Evolutionary conservation across 2,329 filamentous ascomycete genomes (phyloP).

Genomic region (Byssoonygena ceratinophila): DNA sequence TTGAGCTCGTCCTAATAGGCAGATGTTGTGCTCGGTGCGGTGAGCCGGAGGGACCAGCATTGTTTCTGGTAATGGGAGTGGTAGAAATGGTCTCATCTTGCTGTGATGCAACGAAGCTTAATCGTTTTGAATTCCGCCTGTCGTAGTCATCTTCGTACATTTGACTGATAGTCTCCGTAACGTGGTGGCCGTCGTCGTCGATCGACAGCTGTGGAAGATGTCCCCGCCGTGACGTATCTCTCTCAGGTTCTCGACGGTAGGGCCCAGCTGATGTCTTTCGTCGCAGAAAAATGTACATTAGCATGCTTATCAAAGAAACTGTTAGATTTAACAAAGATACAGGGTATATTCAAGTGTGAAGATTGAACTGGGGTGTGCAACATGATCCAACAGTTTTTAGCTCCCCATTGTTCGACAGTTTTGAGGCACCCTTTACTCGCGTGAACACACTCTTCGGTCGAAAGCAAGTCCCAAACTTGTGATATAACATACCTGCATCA

Average conservation of each 20-base stretch:
- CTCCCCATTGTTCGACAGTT: neutral
- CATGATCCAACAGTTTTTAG: neutral
- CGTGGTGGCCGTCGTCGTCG: constrained; percentile 84
- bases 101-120: constrained; percentile 59
- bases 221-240: constrained; percentile 45
- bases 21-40: constrained; percentile 18
- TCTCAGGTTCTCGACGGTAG: constrained; percentile 32
- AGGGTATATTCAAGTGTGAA: neutral
- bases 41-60: constrained; percentile 22
- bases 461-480: neutral
- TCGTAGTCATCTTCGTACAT: constrained; percentile 66
- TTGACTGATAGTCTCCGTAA: constrained; percentile 85
- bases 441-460: neutral
- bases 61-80: constrained; percentile 26
- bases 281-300: constrained; percentile 11
- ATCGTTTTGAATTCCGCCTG: constrained; percentile 51
- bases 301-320: neutral
- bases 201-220: constrained; percentile 56
- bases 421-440: neutral
- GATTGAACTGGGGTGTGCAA: neutral
- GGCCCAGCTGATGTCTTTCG: constrained; percentile 34
- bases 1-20: constrained; percentile 16
- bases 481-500: constrained; percentile 11
- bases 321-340: neutral
- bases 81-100: constrained; percentile 36